phyloP scores from a whole-genome alignment of 2,329 filamentous ascomycete species.

The Aspergillus alliaceus region DNA sequence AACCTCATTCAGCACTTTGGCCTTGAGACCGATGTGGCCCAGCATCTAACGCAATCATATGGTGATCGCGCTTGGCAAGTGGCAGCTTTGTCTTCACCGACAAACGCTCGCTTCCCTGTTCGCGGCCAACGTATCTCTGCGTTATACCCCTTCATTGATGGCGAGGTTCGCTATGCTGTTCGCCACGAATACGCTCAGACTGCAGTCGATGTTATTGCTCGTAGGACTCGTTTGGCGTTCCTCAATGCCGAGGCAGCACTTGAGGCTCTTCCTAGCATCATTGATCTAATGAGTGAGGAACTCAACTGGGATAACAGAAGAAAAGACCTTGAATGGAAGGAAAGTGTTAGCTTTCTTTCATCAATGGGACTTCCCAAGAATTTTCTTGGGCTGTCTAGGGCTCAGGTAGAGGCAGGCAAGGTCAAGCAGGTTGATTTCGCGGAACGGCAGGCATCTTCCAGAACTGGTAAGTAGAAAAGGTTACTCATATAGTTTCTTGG shows the following conservation, averaged over 20 bases:
- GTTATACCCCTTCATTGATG: slow-evolving; percentile 88
- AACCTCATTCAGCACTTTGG: slow-evolving; percentile 92
- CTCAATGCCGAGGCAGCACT: slow-evolving; percentile 88
- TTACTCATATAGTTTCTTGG: not conserved
- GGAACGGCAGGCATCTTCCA: slow-evolving; percentile 41
- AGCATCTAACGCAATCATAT: slow-evolving; percentile 83
- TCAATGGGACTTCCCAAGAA: slow-evolving; percentile 63
- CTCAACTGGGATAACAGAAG: slow-evolving; percentile 72
- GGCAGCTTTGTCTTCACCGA: slow-evolving; percentile 74
- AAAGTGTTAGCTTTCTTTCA: slow-evolving; percentile 59
- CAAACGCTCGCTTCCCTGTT: slow-evolving; percentile 76
- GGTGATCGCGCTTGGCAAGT: slow-evolving; percentile 93
- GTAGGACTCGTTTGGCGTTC: slow-evolving; percentile 82
- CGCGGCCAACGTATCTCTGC: slow-evolving; percentile 75
- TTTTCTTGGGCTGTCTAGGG: slow-evolving; percentile 56
- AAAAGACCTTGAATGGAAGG: slow-evolving; percentile 78
- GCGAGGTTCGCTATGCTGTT: slow-evolving; percentile 85
- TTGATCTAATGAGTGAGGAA: slow-evolving; percentile 87
- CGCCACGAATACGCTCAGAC: slow-evolving; percentile 90
- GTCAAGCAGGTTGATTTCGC: slow-evolving; percentile 46
- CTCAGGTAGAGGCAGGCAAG: slow-evolving; percentile 59
- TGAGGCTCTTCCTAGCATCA: slow-evolving; percentile 78
- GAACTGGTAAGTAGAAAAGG: slow-evolving; percentile 38
- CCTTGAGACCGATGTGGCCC: slow-evolving; percentile 86
- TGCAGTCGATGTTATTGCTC: slow-evolving; percentile 81